Evolutionary conservation across 768 basidiomycete species (phyloP).

Genomic region (Auricularia auricula-judae): DNA sequence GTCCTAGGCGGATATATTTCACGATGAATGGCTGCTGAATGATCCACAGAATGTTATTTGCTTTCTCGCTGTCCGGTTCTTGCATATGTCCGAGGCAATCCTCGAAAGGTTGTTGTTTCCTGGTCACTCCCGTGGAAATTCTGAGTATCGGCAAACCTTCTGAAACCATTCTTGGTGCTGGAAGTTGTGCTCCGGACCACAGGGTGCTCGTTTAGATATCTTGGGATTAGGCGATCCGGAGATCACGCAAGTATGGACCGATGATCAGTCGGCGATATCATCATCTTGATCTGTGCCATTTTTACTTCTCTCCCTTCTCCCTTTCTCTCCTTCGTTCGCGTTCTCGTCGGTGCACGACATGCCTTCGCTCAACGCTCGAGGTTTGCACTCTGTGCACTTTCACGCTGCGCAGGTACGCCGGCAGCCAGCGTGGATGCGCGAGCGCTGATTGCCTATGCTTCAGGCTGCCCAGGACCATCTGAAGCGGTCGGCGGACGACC

Average conservation of each 20-base stretch:
- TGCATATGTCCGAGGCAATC: neutral
- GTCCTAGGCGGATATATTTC: neutral
- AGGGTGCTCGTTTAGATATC: too few species aligned
- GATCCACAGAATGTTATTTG: neutral
- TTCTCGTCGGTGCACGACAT: neutral
- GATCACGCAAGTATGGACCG: too few species aligned
- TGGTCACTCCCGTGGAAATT: neutral
- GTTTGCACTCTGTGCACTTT: neutral
- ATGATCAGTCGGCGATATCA: too few species aligned
- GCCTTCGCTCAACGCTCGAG: neutral
- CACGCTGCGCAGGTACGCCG: neutral
- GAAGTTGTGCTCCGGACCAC: too few species aligned
- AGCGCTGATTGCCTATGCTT: neutral
- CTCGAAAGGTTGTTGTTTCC: neutral
- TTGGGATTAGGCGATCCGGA: too few species aligned
- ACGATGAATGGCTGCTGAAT: neutral
- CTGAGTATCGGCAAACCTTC: neutral
- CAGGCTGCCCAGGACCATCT: neutral
- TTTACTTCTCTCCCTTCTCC: too few species aligned
- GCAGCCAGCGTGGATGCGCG: neutral
- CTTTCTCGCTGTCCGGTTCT: neutral
- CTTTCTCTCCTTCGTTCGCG: neutral
- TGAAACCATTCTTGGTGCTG: too few species aligned
- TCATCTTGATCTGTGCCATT: too few species aligned
- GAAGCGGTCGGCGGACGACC: neutral